Percentiles rank a stretch among this genome's conserved stretches.
Conservation (phyloP, 768 basidiomycete genomes). For the Baorangia bicolor region DNA sequence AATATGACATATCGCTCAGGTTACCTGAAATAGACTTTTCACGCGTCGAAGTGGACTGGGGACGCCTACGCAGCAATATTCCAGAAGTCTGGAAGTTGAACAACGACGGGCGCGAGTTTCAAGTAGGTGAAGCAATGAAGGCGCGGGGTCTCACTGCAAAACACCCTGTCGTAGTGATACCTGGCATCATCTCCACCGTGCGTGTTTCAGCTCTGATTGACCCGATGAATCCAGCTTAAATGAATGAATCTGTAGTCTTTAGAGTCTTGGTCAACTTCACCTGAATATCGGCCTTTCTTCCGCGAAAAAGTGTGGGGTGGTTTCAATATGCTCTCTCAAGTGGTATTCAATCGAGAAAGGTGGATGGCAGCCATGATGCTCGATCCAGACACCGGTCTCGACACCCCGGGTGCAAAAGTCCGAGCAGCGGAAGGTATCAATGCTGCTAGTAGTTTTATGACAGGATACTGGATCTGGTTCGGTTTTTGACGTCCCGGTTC, state of each 20-base stretch:
- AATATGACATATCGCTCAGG: constrained; percentile 65
- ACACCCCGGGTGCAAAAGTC: constrained; percentile 82
- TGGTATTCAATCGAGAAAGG: constrained; percentile 77
- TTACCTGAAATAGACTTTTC: constrained; percentile 67
- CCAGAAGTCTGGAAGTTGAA: constrained; percentile 83
- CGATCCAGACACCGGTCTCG: constrained; percentile 88
- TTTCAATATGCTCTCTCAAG: constrained; percentile 80
- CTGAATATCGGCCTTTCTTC: constrained; percentile 85
- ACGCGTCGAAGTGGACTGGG: constrained; percentile 71
- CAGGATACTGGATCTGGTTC: constrained; percentile 94
- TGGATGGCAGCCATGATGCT: constrained; percentile 93
- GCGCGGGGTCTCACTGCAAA: constrained; percentile 63
- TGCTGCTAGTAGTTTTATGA: constrained; percentile 82
- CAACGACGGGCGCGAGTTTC: constrained; percentile 77
- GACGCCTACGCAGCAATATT: constrained; percentile 59
- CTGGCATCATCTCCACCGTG: constrained; percentile 88
- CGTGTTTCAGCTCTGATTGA: constrained; percentile 20
- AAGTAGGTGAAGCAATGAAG: constrained; percentile 68
- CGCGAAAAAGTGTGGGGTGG: constrained; percentile 85
- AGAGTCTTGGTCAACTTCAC: constrained; percentile 91
- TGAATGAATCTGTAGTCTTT: constrained; percentile 50
- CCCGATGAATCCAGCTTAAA: neutral
- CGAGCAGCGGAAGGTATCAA: constrained; percentile 91
- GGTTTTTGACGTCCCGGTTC: constrained; percentile 1
- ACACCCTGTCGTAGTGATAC: constrained; percentile 82